Evolutionary conservation across 2,329 filamentous ascomycete genomes (phyloP).

Genomic region (Fusarium newnesense): DNA sequence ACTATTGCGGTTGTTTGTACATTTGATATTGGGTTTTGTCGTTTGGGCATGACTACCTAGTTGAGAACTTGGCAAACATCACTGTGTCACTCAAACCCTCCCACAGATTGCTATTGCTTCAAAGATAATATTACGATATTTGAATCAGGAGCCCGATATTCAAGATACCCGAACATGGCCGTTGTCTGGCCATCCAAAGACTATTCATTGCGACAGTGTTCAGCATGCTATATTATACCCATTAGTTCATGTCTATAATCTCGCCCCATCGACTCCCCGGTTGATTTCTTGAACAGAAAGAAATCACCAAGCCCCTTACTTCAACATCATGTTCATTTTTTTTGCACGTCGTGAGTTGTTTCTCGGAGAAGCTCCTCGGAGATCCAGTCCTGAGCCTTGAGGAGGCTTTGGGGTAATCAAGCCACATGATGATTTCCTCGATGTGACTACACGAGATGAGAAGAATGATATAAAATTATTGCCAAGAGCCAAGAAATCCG

Average conservation of each 20-base stretch:
- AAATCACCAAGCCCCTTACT: background rate
- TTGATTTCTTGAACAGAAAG: background rate
- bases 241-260: background rate
- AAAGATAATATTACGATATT: background rate
- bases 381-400: background rate
- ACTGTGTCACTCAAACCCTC: background rate
- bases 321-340: background rate
- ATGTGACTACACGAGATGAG: background rate
- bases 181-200: background rate
- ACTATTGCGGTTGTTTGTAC: background rate
- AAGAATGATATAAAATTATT: background rate
- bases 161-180: background rate
- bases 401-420: background rate
- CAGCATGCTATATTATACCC: background rate
- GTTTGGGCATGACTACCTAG: background rate
- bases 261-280: background rate
- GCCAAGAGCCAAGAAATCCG: background rate
- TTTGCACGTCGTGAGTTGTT: background rate
- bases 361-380: background rate
- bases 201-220: background rate
- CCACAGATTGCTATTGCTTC: background rate
- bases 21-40: too few species aligned
- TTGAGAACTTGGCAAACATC: background rate
- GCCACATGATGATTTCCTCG: background rate
- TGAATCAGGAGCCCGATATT: too few species aligned